Evolutionary conservation across 83 land plant species (phyloP), one percentile per base, ranked within the genome.

Genomic region (Larix sibirica): DNA sequence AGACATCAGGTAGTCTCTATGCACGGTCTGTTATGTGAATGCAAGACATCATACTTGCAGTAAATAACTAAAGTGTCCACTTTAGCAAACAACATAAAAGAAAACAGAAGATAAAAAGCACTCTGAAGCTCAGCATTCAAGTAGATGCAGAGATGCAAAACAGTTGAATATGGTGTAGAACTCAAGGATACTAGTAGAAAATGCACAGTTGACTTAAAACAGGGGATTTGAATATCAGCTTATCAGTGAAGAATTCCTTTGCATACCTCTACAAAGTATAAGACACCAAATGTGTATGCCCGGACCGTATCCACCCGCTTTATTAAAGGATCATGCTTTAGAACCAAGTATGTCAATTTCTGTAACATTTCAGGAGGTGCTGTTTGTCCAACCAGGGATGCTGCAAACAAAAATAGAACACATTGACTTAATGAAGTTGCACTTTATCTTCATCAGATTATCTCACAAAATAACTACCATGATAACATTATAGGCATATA

Each of bases 201-300:
- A 10, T 66, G 1, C 3, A 40, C 82, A 81, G 50, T 17, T 16
- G 23, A 62, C 9, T 21, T 62, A 40, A 28, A 73, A 20, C 77
- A 73, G 54, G 13, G 50, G 23, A 70, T 31, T 7, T 40, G 50
- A 42, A 24, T 42, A 73, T n/a, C 23, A 76, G 79, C 12, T 71
- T 63, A 81, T 23, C 3, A 81, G 54, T 17, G n/a, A 33, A 14
- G 36, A 36, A 71, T 9, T 20, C 23, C n/a, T 79, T 6, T 18
- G 76, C 80, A 75, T 80, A 96, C 98, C 97, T 96, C 97, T 8
- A 96, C 99, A 81, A 95, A 96, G 77, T 95, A 95, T 24, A 89
- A 88, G 24, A 83, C 85, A 16, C 99, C 98, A 87, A 96, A 94
- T 13, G 97, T 96, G 86, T 96, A 96, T 4, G 98, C 97, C 44